phyloP scores from a whole-genome alignment of 352 stramenopile genomes.

The Pythium coloratum region DNA sequence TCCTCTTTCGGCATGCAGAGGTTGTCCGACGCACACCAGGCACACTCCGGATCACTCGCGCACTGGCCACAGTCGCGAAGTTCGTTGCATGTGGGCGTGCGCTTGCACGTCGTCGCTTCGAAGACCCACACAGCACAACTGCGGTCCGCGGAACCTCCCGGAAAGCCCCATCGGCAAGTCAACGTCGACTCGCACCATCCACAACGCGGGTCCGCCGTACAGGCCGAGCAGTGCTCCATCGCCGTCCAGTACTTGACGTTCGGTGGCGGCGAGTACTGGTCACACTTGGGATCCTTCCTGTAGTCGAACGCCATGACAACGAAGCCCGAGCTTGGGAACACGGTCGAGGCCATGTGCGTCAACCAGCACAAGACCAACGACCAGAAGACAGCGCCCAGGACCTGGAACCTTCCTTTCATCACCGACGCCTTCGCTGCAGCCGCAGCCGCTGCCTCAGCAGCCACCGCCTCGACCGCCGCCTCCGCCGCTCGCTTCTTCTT shows the following conservation, averaged over 20 bases:
- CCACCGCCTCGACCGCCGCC: background rate
- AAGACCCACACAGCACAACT: conserved; percentile 67
- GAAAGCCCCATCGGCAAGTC: conserved; percentile 71
- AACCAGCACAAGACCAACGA: background rate
- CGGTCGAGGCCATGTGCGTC: background rate
- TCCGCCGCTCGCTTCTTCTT: conserved; percentile 2
- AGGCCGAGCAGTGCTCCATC: conserved; percentile 72
- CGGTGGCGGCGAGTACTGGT: conserved; percentile 43
- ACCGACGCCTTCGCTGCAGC: background rate
- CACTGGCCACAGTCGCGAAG: conserved; percentile 67
- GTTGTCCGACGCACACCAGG: conserved; percentile 89
- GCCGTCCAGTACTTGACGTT: conserved; percentile 63
- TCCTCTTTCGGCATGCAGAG: conserved; percentile 87
- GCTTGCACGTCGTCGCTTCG: conserved; percentile 59
- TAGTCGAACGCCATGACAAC: background rate
- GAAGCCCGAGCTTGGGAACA: background rate
- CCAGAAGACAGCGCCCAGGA: background rate
- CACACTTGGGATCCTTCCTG: conserved; percentile 39
- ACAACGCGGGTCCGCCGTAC: conserved; percentile 61
- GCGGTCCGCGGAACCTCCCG: conserved; percentile 45
- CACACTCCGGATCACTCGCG: conserved; percentile 60
- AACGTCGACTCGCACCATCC: conserved; percentile 93
- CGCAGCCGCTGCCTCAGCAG: background rate
- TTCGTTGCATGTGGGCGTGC: conserved; percentile 56
- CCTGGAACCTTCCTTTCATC: background rate